Evolutionary conservation across 164 flowering plant genomes (phyloP).

Genomic region (Chimonanthus praecox): DNA sequence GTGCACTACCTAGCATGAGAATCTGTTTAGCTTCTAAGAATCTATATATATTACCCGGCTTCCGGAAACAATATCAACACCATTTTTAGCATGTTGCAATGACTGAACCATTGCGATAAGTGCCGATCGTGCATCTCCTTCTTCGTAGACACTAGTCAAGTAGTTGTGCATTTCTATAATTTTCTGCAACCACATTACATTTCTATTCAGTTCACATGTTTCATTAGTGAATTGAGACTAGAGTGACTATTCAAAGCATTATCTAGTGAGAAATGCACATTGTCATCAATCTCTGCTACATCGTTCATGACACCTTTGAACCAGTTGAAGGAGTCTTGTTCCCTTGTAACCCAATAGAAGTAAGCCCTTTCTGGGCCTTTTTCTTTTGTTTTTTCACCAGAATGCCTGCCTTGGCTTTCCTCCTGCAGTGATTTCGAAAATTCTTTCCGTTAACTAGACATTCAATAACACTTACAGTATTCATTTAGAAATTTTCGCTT

Average conservation of each 20-base stretch:
- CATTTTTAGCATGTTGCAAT: conserved; percentile 88
- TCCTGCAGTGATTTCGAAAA: conserved; percentile 18
- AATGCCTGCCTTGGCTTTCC: conserved; percentile 13
- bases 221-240: background rate
- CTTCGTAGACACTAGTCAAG: conserved; percentile 90
- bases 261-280: conserved; percentile 32
- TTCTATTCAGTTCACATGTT: background rate
- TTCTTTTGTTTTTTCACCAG: conserved; percentile 3
- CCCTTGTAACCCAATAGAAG: conserved; percentile 95
- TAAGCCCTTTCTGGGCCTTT: conserved; percentile 74
- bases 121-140: conserved; percentile 96
- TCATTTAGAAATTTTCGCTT: conserved; percentile 15
- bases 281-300: conserved; percentile 58
- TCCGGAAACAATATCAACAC: conserved; percentile 83
- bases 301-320: conserved; percentile 98
- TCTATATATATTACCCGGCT: conserved; percentile 46
- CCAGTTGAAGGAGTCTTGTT: conserved; percentile 95
- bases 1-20: background rate
- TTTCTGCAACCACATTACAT: conserved; percentile 35
- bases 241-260: background rate
- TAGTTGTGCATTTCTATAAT: conserved; percentile 93
- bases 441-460: no score
- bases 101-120: conserved; percentile 87
- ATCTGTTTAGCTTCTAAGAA: background rate
- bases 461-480: no score